These are phyloP conservation scores for Arachis monticola DNA, from an alignment of 331 rosid species.

Conservation along the genomic window DNA sequence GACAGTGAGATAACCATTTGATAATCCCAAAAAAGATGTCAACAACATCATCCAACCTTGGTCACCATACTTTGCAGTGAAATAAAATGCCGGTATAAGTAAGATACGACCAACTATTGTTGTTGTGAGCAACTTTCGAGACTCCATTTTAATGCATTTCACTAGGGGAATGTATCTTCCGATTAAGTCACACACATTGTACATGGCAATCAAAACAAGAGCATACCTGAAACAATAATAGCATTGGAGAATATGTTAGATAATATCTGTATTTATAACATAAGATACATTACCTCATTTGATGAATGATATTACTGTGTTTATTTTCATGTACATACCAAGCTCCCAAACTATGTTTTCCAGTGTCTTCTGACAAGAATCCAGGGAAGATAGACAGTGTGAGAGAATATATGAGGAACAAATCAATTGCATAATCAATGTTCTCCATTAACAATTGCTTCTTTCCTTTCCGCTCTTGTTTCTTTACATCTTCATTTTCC, in stretches of 20 bases:
- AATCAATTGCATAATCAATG: slow-evolving; percentile 73
- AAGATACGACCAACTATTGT: slow-evolving; percentile 54
- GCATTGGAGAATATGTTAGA: no score
- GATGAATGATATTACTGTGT: background rate
- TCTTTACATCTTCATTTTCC: slow-evolving; percentile 50
- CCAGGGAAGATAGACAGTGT: slow-evolving; percentile 88
- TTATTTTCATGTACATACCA: slow-evolving; percentile 59
- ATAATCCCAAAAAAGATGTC: slow-evolving; percentile 77
- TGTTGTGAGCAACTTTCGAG: slow-evolving; percentile 57
- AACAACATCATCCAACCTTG: slow-evolving; percentile 94
- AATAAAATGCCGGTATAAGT: slow-evolving; percentile 81
- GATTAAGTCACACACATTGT: slow-evolving; percentile 67
- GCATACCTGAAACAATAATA: slow-evolving; percentile 66
- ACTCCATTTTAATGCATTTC: slow-evolving; percentile 58
- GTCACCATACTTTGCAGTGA: slow-evolving; percentile 76
- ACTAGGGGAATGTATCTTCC: slow-evolving; percentile 84
- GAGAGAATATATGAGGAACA: slow-evolving; percentile 60
- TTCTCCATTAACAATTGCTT: slow-evolving; percentile 67
- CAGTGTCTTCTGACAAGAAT: slow-evolving; percentile 91
- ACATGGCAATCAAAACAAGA: slow-evolving; percentile 78
- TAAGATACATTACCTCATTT: no score
- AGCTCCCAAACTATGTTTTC: slow-evolving; percentile 73
- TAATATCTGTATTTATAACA: no score
- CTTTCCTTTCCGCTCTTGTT: slow-evolving; percentile 59
- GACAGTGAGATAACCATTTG: slow-evolving; percentile 86